These are phyloP conservation scores for Achaetomium macrosporum DNA, from an alignment of 2,329 filamentous ascomycete genomes.

Conservation along the genomic window DNA sequence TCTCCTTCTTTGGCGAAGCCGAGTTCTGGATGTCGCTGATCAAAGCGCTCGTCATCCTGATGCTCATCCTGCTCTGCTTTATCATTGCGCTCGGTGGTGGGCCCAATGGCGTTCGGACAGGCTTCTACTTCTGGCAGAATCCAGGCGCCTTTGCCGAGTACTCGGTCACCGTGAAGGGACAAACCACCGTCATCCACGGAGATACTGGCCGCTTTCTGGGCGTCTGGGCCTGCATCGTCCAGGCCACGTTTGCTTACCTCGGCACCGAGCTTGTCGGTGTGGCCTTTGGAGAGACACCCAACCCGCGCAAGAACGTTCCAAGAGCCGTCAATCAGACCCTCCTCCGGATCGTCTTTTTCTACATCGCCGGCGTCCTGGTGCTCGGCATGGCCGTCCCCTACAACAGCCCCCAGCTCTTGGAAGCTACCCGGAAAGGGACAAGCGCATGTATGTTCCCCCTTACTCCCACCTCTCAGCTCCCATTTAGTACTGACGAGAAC, in stretches of 20 bases:
- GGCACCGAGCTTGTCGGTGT: constrained; percentile 61
- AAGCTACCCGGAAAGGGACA: constrained; percentile 36
- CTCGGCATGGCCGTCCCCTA: constrained; percentile 64
- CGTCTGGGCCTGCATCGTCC: constrained; percentile 34
- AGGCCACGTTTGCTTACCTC: constrained; percentile 36
- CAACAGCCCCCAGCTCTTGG: constrained; percentile 40
- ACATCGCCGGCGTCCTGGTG: constrained; percentile 58
- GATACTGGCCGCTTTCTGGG: constrained; percentile 35
- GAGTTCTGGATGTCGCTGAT: constrained; percentile 43
- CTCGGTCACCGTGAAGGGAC: constrained; percentile 16
- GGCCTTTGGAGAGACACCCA: constrained; percentile 62
- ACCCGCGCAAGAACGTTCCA: constrained; percentile 61
- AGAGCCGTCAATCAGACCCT: constrained; percentile 64
- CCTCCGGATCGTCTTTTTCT: constrained; percentile 65
- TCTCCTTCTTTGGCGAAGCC: constrained; percentile 40
- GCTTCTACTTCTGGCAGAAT: constrained; percentile 40
- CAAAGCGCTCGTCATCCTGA: constrained; percentile 40
- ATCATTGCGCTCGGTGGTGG: constrained; percentile 36
- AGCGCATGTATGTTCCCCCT: constrained; percentile 22
- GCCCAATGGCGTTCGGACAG: constrained; percentile 33
- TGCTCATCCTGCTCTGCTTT: constrained; percentile 34
- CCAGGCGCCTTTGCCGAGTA: constrained; percentile 39
- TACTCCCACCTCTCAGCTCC: neutral
- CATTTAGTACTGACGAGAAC: constrained; percentile 1
- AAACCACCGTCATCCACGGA: constrained; percentile 23